Evolutionary conservation across 2,329 filamentous ascomycete species (phyloP).

Genomic region (Colletotrichum cereale): DNA sequence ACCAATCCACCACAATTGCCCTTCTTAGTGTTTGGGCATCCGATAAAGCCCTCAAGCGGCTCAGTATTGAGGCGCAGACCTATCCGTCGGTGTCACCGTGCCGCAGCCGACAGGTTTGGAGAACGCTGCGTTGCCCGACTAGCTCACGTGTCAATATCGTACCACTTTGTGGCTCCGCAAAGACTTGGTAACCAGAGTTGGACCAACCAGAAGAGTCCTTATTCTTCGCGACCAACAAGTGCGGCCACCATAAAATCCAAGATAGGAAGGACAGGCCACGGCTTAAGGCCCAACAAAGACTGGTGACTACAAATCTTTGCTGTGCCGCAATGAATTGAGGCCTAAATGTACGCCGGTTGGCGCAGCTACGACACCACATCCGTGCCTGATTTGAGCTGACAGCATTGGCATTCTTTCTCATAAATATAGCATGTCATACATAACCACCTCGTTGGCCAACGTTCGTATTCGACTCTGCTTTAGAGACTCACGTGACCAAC

Average conservation of each 20-base stretch:
- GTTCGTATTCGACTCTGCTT: neutral
- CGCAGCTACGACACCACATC: neutral
- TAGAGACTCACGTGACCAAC: neutral
- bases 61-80: neutral
- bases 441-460: neutral
- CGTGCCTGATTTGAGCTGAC: neutral
- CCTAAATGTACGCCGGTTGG: neutral
- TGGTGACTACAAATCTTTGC: neutral
- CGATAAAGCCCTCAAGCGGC: neutral
- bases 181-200: neutral
- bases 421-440: neutral
- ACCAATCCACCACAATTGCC: neutral
- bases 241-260: neutral
- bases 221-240: neutral
- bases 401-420: neutral
- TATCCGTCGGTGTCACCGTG: neutral
- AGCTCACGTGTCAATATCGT: neutral
- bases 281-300: too few species aligned
- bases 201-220: neutral
- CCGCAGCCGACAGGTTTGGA: neutral
- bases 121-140: neutral
- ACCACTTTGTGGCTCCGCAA: neutral
- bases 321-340: neutral
- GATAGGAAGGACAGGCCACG: conserved; percentile 11
- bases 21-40: too few species aligned